Percentiles rank a stretch among this genome's conserved stretches.
These are phyloP conservation scores for Coemansia furcata DNA, from an alignment of 192 early-diverging fungal genomes.

Conservation along the genomic window DNA sequence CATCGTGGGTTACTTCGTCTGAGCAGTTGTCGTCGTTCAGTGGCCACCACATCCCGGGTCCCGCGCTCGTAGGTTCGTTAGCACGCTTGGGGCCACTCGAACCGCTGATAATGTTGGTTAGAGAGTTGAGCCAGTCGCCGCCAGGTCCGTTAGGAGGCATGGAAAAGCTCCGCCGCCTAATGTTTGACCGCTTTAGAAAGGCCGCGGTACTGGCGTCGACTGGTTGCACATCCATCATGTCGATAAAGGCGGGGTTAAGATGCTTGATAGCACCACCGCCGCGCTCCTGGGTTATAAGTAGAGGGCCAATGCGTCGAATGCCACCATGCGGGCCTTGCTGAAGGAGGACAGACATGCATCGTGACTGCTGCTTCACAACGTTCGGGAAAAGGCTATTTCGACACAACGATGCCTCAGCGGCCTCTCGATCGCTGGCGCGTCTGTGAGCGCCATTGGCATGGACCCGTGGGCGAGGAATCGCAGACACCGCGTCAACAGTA, in stretches of 20 bases:
- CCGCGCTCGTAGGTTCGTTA: slow-evolving; percentile 8
- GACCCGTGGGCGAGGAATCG: background rate
- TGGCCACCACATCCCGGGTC: slow-evolving; percentile 54
- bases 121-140: slow-evolving; percentile 31
- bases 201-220: slow-evolving; percentile 30
- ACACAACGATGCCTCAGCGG: slow-evolving; percentile 14
- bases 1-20: slow-evolving; percentile 44
- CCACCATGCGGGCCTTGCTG: slow-evolving; percentile 54
- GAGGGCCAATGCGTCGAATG: slow-evolving; percentile 43
- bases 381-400: slow-evolving; percentile 52
- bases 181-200: slow-evolving; percentile 44
- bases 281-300: slow-evolving; percentile 46
- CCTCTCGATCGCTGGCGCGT: slow-evolving; percentile 9
- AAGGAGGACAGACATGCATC: slow-evolving; percentile 47
- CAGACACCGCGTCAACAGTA: background rate
- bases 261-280: slow-evolving; percentile 39
- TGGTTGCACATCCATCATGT: slow-evolving; percentile 54
- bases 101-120: slow-evolving; percentile 19
- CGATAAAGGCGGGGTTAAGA: slow-evolving; percentile 48
- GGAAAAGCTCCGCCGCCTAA: slow-evolving; percentile 47
- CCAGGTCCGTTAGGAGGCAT: slow-evolving; percentile 19
- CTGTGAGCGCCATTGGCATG: slow-evolving; percentile 6
- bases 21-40: slow-evolving; percentile 53
- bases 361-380: slow-evolving; percentile 51
- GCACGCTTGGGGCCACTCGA: slow-evolving; percentile 2